These are phyloP conservation scores for Stachybotrys chartarum DNA, from an alignment of 2,329 filamentous ascomycete genomes.

Conservation along the genomic window DNA sequence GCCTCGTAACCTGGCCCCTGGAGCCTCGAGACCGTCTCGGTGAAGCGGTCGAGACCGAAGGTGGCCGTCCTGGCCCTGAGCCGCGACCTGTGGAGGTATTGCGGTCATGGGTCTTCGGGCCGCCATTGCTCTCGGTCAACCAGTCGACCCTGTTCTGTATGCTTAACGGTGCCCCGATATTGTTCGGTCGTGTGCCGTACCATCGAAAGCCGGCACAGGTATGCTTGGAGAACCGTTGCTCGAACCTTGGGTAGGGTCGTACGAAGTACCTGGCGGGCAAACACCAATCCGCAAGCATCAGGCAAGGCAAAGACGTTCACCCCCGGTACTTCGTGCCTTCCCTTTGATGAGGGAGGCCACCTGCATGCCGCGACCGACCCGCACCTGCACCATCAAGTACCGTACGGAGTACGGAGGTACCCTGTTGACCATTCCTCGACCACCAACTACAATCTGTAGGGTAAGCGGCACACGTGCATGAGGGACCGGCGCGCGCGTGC, in stretches of 20 bases:
- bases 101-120: background rate
- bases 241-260: too few species aligned
- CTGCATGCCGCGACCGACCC: background rate
- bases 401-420: too few species aligned
- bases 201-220: background rate
- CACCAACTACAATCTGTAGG: background rate
- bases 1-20: background rate
- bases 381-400: background rate
- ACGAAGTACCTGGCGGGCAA: too few species aligned
- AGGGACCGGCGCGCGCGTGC: too few species aligned
- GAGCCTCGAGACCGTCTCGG: background rate
- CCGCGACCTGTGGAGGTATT: too few species aligned
- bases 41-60: background rate
- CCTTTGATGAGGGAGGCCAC: background rate
- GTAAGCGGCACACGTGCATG: background rate
- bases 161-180: background rate
- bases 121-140: background rate
- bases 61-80: background rate
- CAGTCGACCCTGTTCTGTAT: background rate
- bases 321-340: background rate
- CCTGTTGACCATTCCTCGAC: too few species aligned
- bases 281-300: too few species aligned
- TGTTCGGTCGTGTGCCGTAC: background rate
- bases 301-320: too few species aligned
- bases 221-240: background rate